phyloP scores from a whole-genome alignment of 345 rosid genomes.

The Turritis glabra region DNA sequence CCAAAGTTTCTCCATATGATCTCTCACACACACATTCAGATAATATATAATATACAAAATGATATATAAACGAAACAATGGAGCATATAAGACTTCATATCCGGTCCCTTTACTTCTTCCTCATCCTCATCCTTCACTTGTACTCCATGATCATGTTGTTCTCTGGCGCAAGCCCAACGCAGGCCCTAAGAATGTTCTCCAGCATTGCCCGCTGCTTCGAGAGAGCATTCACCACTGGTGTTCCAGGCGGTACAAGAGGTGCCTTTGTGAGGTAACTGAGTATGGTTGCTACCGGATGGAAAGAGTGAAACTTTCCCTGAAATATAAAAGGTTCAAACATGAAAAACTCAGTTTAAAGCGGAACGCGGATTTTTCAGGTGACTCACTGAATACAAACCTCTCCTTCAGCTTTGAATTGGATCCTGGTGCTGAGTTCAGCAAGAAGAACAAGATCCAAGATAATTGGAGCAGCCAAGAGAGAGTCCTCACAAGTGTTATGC shows the following conservation, averaged over 20 bases:
- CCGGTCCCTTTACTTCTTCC: slow-evolving; percentile 10
- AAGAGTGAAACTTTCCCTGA: slow-evolving; percentile 93
- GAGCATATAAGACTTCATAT: slow-evolving; percentile 16
- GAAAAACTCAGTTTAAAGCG: background rate
- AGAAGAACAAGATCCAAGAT: slow-evolving; percentile 94
- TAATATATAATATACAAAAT: background rate
- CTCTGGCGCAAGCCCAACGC: slow-evolving; percentile 92
- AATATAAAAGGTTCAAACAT: slow-evolving; percentile 1
- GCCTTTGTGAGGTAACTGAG: slow-evolving; percentile 98
- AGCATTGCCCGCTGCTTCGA: slow-evolving; percentile 98
- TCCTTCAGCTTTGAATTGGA: slow-evolving; percentile 85
- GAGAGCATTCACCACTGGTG: slow-evolving; percentile 94
- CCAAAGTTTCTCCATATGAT: background rate
- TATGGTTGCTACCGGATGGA: slow-evolving; percentile 97
- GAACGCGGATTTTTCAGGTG: background rate
- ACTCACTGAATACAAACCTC: slow-evolving; percentile 53
- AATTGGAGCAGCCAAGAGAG: slow-evolving; percentile 96
- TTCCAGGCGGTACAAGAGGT: slow-evolving; percentile 89
- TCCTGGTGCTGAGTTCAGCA: slow-evolving; percentile 93
- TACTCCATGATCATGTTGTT: slow-evolving; percentile 98
- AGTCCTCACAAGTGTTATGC: slow-evolving; percentile 97
- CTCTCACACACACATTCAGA: slow-evolving; percentile 3
- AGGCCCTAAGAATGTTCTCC: slow-evolving; percentile 93
- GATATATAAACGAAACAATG: background rate
- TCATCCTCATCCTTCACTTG: slow-evolving; percentile 50